Base-by-base conservation (phyloP, 768 basidiomycete genomes). In the Podaxis sp. region DNA sequence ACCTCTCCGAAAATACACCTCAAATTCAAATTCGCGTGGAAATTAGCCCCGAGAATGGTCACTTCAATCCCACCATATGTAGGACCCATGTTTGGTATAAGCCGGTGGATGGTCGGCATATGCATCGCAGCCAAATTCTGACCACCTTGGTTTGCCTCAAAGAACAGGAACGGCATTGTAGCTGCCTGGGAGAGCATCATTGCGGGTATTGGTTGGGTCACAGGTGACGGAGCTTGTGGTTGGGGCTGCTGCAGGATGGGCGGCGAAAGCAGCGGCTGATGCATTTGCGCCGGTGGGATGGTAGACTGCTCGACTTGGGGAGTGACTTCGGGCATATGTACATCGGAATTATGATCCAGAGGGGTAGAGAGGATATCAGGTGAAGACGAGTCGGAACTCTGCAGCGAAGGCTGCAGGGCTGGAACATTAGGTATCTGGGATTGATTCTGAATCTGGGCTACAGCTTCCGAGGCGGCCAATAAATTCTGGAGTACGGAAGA, bases 1-100 rank as follows among this genome's bases (percentile, higher is more conserved):
- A 87, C 80, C 67, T 90, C 91, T 26, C 96, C 96, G 74, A 99
- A 99, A 2, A 94, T 78, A 67, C 93, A 92, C 58, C 85, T 86
- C 28, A 93, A 77, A 66, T 86, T 85, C 58, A 89, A 73, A 48
- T 85, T 82, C 0, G 88, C 82, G 70, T 91, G 87, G 76, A 99
- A 98, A 73, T 95, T 93, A 57, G 90, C 87, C 8, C 97, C 97
- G 6, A 97, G 84, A 17, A 99, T 78, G 1, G 96, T 99, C 37
- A 99, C 90, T 75, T 97, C 95, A 66, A 93, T 95, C 1, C 96
- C 96, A 36, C 96, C 96, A 63, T 89, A 86, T 22, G 92, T 95
- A 10, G 95, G 94, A 12, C 95, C 93, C 63, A 84, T 81, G 58
- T 87, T 85, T 1, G 93, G 93, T 66, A 95, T 93, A 44, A 95